Evolutionary conservation across 2,329 filamentous ascomycete genomes (phyloP).

Genomic region (Leptoxyphium fumago): DNA sequence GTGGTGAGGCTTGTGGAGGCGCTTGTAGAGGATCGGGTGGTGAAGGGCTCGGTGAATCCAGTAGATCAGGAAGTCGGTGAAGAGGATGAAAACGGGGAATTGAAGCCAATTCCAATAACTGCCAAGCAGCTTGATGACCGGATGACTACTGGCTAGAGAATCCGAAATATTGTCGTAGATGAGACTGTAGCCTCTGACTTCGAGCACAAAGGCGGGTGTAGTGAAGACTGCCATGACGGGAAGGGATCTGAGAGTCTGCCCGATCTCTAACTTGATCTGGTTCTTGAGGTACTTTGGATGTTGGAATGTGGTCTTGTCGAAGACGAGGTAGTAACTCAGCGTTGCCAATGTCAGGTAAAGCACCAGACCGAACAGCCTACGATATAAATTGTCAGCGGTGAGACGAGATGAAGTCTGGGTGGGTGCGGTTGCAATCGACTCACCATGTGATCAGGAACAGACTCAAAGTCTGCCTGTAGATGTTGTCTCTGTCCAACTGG

Average conservation of each 20-base stretch:
- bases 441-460: slow-evolving; percentile 82
- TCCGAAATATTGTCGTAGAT: slow-evolving; percentile 56
- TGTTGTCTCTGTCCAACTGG: slow-evolving; percentile 61
- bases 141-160: slow-evolving; percentile 14
- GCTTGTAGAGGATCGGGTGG: slow-evolving; percentile 68
- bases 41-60: slow-evolving; percentile 81
- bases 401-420: too few relatives aligned
- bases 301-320: slow-evolving; percentile 76
- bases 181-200: slow-evolving; percentile 72
- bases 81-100: slow-evolving; percentile 75
- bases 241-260: slow-evolving; percentile 60
- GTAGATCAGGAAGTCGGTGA: slow-evolving; percentile 85
- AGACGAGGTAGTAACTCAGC: slow-evolving; percentile 75
- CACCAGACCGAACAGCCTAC: slow-evolving; percentile 69
- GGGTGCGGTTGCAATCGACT: slow-evolving; percentile 4
- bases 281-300: slow-evolving; percentile 95
- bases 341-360: slow-evolving; percentile 76
- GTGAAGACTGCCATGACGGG: slow-evolving; percentile 74
- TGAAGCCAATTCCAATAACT: slow-evolving; percentile 58
- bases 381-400: not conserved
- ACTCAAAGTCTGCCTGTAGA: slow-evolving; percentile 57
- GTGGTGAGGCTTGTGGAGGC: slow-evolving; percentile 91
- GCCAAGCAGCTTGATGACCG: slow-evolving; percentile 14
- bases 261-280: slow-evolving; percentile 75
- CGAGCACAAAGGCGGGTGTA: slow-evolving; percentile 63